Conservation (phyloP, 2,329 filamentous ascomycete species). For the Monilinia fructicola region DNA sequence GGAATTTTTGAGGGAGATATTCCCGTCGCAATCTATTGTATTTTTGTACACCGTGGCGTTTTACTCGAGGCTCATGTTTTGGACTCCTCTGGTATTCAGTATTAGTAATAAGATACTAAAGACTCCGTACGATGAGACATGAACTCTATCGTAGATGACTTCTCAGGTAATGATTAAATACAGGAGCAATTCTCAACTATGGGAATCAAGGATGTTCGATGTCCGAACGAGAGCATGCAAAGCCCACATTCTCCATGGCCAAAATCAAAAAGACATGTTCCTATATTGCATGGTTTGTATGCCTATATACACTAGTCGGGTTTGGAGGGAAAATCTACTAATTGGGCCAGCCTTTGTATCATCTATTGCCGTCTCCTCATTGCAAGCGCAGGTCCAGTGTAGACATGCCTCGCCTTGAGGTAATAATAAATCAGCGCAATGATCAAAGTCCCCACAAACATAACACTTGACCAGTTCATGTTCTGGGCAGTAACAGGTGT, state of each 20-base stretch:
- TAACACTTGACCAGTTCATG: conserved; percentile 47
- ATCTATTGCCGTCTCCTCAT: conserved; percentile 12
- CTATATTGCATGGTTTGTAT: not conserved
- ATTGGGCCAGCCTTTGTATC: not conserved
- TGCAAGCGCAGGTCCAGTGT: conserved; percentile 29
- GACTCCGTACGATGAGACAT: not conserved
- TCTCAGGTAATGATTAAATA: not conserved
- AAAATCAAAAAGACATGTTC: not conserved
- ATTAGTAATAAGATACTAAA: not conserved
- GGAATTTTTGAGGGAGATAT: not conserved
- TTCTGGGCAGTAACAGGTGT: conserved; percentile 42
- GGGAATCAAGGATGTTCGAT: not conserved
- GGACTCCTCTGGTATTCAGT: not conserved
- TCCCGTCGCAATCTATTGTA: not conserved
- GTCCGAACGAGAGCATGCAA: not conserved
- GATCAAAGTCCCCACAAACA: conserved; percentile 25
- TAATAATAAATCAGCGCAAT: conserved; percentile 30
- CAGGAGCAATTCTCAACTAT: not conserved
- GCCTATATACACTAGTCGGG: not conserved
- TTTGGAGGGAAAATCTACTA: not conserved
- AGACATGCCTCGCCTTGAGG: conserved; percentile 29
- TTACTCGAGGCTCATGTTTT: not conserved
- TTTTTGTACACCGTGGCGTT: not conserved
- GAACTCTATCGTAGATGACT: not conserved
- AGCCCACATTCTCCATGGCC: not conserved